Percentiles rank a stretch among this genome's conserved stretches.
These are phyloP conservation scores for Cornus kousa DNA, from an alignment of 148 eudicot genomes.

Conservation along the genomic window DNA sequence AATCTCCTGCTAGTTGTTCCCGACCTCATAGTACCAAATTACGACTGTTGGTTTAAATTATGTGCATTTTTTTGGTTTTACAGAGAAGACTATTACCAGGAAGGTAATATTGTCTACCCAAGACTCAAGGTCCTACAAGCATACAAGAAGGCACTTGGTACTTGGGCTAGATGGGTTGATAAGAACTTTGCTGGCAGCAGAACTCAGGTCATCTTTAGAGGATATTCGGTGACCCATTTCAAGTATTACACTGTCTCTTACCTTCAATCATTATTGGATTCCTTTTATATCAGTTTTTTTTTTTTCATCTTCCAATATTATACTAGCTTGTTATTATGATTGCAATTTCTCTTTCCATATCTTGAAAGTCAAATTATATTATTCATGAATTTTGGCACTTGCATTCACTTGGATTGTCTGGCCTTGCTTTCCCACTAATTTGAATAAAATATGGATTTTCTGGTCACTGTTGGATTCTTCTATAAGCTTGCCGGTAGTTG, in stretches of 20 bases:
- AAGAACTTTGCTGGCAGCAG: constrained; percentile 47
- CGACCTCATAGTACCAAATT: neutral
- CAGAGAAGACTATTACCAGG: constrained; percentile 92
- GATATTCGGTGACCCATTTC: constrained; percentile 85
- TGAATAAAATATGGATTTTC: neutral
- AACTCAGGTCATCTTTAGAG: constrained; percentile 81
- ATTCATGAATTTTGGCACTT: neutral
- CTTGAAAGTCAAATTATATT: neutral
- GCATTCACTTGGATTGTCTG: neutral
- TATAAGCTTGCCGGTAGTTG: too few species aligned
- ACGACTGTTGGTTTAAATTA: neutral
- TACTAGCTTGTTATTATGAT: neutral
- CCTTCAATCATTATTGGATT: neutral
- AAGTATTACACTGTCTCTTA: constrained; percentile 36
- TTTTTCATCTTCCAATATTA: neutral
- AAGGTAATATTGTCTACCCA: constrained; percentile 68
- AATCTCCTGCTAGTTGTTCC: neutral
- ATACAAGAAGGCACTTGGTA: constrained; percentile 68
- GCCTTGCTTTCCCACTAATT: neutral
- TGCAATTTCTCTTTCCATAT: neutral
- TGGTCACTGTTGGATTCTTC: too few species aligned
- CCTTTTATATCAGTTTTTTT: neutral
- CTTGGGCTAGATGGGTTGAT: constrained; percentile 94
- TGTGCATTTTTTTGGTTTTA: constrained; percentile 7
- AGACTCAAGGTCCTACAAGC: constrained; percentile 73